These are phyloP conservation scores for Penicillium crystallinum DNA, from an alignment of 495 filamentous ascomycete species.

Conservation along the genomic window DNA sequence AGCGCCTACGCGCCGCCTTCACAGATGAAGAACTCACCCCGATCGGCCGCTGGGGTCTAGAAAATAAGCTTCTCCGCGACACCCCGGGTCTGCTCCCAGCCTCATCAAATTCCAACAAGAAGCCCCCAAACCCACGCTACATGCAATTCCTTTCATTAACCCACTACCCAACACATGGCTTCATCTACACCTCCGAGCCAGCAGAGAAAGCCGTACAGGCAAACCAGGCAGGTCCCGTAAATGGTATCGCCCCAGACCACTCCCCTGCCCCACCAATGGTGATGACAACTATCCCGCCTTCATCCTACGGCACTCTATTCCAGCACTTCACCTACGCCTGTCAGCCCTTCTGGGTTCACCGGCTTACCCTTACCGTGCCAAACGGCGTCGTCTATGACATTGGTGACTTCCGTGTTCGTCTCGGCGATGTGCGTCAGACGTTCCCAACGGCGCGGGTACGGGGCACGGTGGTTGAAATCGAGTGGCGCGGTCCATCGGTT, in stretches of 20 bases:
- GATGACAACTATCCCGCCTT: slow-evolving; percentile 37
- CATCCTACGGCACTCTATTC: slow-evolving; percentile 32
- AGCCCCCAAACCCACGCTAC: slow-evolving; percentile 30
- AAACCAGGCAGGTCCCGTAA: neutral
- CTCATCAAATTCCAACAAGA: slow-evolving; percentile 21
- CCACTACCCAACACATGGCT: slow-evolving; percentile 38
- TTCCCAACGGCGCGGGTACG: slow-evolving; percentile 33
- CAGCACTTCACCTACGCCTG: slow-evolving; percentile 42
- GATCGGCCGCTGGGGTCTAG: slow-evolving; percentile 38
- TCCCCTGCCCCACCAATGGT: slow-evolving; percentile 24
- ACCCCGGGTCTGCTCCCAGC: slow-evolving; percentile 40
- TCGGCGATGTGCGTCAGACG: slow-evolving; percentile 43
- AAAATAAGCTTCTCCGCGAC: slow-evolving; percentile 45
- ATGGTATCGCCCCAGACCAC: neutral
- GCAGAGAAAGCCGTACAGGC: slow-evolving; percentile 19
- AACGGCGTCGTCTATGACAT: slow-evolving; percentile 39
- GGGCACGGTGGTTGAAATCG: slow-evolving; percentile 41
- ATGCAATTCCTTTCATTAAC: slow-evolving; percentile 44
- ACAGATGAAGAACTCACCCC: slow-evolving; percentile 34
- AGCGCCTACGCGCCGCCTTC: slow-evolving; percentile 37
- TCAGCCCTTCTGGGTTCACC: slow-evolving; percentile 43
- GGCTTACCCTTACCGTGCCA: slow-evolving; percentile 38
- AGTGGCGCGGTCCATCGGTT: slow-evolving; percentile 40
- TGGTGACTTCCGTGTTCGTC: slow-evolving; percentile 40
- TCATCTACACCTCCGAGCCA: slow-evolving; percentile 41